Conservation (phyloP, 2,329 filamentous ascomycete genomes). For the Mollisia scopiformis region DNA sequence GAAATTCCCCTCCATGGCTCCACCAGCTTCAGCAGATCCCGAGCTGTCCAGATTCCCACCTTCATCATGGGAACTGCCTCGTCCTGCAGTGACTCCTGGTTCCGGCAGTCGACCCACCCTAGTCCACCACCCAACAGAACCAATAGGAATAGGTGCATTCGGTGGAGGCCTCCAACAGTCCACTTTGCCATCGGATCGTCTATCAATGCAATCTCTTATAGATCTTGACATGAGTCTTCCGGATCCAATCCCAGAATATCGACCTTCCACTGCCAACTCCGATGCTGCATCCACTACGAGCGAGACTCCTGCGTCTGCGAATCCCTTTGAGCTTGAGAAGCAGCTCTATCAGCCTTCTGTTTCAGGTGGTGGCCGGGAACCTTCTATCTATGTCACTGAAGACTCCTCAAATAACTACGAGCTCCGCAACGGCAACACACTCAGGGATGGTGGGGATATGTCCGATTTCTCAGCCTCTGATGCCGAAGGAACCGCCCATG, state of each 20-base stretch:
- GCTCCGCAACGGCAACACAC: conserved; percentile 21
- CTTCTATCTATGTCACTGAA: conserved; percentile 39
- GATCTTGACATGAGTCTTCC: conserved; percentile 57
- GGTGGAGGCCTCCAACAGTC: conserved; percentile 23
- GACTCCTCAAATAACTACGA: conserved; percentile 47
- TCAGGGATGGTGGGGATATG: conserved; percentile 31
- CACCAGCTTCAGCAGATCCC: conserved; percentile 55
- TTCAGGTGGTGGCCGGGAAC: conserved; percentile 24
- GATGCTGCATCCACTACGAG: conserved; percentile 53
- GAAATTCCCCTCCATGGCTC: conserved; percentile 59
- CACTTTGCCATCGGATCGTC: conserved; percentile 18
- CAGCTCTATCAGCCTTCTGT: conserved; percentile 53
- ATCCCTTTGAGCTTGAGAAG: conserved; percentile 66
- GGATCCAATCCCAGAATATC: conserved; percentile 41
- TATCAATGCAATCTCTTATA: conserved; percentile 44
- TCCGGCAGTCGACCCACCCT: conserved; percentile 47
- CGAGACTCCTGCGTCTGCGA: conserved; percentile 54
- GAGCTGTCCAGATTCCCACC: conserved; percentile 57
- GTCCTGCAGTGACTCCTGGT: conserved; percentile 32
- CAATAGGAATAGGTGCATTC: conserved; percentile 37
- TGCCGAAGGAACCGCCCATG: conserved; percentile 19
- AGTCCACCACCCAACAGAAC: conserved; percentile 55
- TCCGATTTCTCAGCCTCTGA: conserved; percentile 37
- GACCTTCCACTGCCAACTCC: conserved; percentile 36
- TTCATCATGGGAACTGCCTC: conserved; percentile 38